Evolutionary conservation across 2,329 filamentous ascomycete species (phyloP).

Genomic region (Arthrobotrys musiformis): DNA sequence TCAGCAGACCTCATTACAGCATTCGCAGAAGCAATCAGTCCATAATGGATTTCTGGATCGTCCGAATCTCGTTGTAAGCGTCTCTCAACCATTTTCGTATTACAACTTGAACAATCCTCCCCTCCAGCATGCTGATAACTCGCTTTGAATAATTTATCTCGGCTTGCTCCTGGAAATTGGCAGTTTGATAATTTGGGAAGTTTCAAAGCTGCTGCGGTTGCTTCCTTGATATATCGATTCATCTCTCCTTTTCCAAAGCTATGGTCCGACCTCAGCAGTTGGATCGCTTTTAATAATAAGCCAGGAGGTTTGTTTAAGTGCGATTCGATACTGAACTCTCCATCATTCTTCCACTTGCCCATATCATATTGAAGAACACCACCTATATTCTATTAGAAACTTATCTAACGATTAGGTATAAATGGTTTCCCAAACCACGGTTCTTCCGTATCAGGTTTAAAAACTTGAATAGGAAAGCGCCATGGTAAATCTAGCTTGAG

Average conservation of each 20-base stretch:
- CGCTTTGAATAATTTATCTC: conserved; percentile 18
- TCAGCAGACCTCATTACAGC: background rate
- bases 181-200: background rate
- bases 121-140: background rate
- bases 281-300: background rate
- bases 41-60: conserved; percentile 24
- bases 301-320: conserved; percentile 24
- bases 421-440: background rate
- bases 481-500: too few relatives aligned
- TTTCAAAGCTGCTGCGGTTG: background rate
- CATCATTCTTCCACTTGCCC: conserved; percentile 1
- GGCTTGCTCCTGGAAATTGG: conserved; percentile 6
- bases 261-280: background rate
- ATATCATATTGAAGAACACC: conserved; percentile 35
- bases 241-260: conserved; percentile 11
- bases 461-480: too few relatives aligned
- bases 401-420: too few relatives aligned
- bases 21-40: conserved; percentile 31
- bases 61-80: background rate
- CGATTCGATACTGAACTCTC: conserved; percentile 9
- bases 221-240: conserved; percentile 3
- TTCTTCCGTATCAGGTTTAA: too few relatives aligned
- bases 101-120: background rate
- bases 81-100: background rate
- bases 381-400: too few relatives aligned